phyloP scores from a whole-genome alignment of 1,284 basidiomycete species.

The Tylopilus orsonianus region DNA sequence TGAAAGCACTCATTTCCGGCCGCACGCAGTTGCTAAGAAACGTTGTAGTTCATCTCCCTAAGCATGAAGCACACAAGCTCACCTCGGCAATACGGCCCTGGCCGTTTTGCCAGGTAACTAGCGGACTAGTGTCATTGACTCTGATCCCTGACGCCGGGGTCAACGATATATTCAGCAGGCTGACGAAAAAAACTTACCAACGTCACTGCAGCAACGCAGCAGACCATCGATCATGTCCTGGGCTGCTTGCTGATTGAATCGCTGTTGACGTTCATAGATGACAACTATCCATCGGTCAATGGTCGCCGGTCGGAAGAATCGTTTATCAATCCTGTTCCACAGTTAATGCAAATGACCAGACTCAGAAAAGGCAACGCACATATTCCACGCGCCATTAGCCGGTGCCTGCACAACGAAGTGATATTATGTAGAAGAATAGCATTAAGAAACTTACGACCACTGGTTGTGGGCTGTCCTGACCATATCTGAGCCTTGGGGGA shows the following conservation, averaged over 20 bases:
- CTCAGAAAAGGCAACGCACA: conserved; percentile 39
- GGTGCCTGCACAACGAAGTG: conserved; percentile 42
- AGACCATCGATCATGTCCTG: conserved; percentile 53
- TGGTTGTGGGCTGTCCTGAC: conserved; percentile 46
- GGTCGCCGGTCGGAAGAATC: conserved; percentile 51
- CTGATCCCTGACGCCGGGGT: conserved; percentile 45
- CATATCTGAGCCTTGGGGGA: conserved; percentile 64
- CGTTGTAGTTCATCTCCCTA: conserved; percentile 2
- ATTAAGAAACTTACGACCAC: conserved; percentile 47
- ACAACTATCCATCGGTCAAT: conserved; percentile 61
- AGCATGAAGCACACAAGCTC: conserved; percentile 5
- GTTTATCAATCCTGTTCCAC: conserved; percentile 57
- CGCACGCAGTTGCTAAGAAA: conserved; percentile 44
- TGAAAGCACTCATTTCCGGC: conserved; percentile 45
- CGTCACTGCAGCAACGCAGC: conserved; percentile 44
- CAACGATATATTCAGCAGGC: neutral
- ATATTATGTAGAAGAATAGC: neutral
- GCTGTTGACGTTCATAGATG: conserved; percentile 57
- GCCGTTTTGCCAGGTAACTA: conserved; percentile 51
- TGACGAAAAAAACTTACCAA: conserved; percentile 46
- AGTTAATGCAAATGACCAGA: conserved; percentile 3
- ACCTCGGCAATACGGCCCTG: conserved; percentile 54
- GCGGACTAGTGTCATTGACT: conserved; percentile 41
- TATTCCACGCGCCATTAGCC: conserved; percentile 69
- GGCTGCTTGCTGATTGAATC: conserved; percentile 47